Evolutionary conservation across 768 basidiomycete genomes (phyloP).

Genomic region (Mycena vulgaris): DNA sequence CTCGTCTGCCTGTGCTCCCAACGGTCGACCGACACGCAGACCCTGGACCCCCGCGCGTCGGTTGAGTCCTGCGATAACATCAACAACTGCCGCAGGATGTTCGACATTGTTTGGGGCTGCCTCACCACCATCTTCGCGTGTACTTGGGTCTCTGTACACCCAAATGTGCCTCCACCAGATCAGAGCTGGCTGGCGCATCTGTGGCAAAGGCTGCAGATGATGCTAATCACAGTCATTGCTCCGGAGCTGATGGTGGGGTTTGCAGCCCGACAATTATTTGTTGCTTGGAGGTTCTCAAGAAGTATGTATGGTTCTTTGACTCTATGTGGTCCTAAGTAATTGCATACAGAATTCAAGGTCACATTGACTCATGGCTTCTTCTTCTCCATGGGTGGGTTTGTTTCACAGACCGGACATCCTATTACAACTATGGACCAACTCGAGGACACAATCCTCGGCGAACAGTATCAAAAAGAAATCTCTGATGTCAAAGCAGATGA

Average conservation of each 20-base stretch:
- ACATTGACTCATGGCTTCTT: slow-evolving; percentile 43
- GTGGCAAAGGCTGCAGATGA: slow-evolving; percentile 34
- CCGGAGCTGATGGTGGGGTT: slow-evolving; percentile 47
- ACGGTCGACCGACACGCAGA: not conserved
- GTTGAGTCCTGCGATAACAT: slow-evolving; percentile 18
- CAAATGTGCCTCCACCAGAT: slow-evolving; percentile 39
- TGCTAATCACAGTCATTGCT: slow-evolving; percentile 40
- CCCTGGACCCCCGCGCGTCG: not conserved
- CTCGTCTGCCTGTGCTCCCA: not conserved
- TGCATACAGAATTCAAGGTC: slow-evolving; percentile 1
- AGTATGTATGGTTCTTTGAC: not conserved
- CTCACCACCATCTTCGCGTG: slow-evolving; percentile 39
- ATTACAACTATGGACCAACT: slow-evolving; percentile 35
- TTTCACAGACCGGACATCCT: slow-evolving; percentile 9
- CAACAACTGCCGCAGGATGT: slow-evolving; percentile 22
- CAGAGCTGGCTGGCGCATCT: slow-evolving; percentile 11
- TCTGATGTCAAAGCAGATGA: slow-evolving; percentile 18
- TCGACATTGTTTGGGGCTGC: slow-evolving; percentile 40
- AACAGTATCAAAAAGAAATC: not conserved
- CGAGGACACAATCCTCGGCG: not conserved
- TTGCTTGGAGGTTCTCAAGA: slow-evolving; percentile 20
- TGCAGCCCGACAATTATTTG: slow-evolving; percentile 40
- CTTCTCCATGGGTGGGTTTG: slow-evolving; percentile 49
- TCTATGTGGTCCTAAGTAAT: not conserved
- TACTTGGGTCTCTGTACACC: slow-evolving; percentile 45